Percentiles rank a stretch among this genome's conserved stretches.
phyloP scores from a whole-genome alignment of 768 basidiomycete genomes.

The Nidula microcarpa region DNA sequence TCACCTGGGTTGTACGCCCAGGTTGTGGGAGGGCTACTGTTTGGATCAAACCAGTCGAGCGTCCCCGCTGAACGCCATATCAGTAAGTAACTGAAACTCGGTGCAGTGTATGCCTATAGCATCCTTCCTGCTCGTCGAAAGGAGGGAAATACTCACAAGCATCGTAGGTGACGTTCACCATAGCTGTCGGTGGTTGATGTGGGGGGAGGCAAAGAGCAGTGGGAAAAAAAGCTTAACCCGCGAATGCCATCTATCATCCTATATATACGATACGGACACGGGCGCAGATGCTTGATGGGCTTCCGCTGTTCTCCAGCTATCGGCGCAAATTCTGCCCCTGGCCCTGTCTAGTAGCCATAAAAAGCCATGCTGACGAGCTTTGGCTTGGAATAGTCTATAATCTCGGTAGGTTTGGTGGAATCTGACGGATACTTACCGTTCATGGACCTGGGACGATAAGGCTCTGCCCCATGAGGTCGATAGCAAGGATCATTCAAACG shows the following conservation, averaged over 20 bases:
- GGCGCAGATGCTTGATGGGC: neutral
- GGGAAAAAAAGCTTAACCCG: neutral
- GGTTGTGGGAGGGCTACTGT: neutral
- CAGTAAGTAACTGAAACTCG: neutral
- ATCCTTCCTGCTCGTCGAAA: too few species aligned
- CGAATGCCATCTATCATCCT: neutral
- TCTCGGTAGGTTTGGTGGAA: too few species aligned
- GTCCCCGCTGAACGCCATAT: neutral
- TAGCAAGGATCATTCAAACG: neutral
- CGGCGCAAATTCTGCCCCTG: too few species aligned
- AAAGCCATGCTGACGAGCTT: too few species aligned
- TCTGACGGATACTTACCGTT: too few species aligned
- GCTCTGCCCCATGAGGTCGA: too few species aligned
- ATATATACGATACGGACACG: neutral
- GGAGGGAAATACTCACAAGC: constrained; percentile 15
- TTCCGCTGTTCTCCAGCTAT: neutral
- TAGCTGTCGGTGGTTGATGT: constrained; percentile 6
- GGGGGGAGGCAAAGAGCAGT: neutral
- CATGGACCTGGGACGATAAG: too few species aligned
- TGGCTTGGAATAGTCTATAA: too few species aligned
- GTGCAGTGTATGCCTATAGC: too few species aligned
- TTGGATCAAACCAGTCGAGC: neutral
- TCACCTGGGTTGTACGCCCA: constrained; percentile 45
- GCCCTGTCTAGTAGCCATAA: too few species aligned
- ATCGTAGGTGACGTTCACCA: constrained; percentile 33